Evolutionary conservation across 208 protist species (phyloP).

Genomic region (Leishmania tropica): DNA sequence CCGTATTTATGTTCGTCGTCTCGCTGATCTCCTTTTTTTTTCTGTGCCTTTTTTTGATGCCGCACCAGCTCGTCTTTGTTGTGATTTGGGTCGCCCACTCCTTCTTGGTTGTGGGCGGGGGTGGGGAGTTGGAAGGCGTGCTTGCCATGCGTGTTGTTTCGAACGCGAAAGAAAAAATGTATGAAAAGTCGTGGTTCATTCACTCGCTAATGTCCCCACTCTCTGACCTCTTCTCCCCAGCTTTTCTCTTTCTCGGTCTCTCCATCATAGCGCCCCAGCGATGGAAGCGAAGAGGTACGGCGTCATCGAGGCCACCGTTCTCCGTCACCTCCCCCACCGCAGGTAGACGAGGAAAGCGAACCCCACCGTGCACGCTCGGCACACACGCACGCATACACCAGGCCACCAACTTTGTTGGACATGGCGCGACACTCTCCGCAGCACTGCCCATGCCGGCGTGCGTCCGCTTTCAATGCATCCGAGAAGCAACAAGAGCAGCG

Average conservation of each 20-base stretch:
- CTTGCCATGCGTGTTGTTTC: background rate
- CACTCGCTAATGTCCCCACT: background rate
- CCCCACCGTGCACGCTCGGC: background rate
- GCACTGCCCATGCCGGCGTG: background rate
- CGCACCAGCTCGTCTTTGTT: background rate
- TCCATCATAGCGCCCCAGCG: background rate
- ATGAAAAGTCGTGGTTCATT: background rate
- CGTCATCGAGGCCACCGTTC: background rate
- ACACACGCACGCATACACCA: background rate
- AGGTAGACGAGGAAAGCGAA: background rate
- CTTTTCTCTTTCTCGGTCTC: background rate
- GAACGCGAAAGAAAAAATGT: background rate
- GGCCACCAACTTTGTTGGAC: background rate
- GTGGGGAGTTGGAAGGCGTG: background rate
- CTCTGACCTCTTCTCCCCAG: background rate
- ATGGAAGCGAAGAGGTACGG: background rate
- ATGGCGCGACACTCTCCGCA: background rate
- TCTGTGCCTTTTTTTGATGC: background rate
- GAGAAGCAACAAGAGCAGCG: background rate
- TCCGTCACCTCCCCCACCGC: background rate
- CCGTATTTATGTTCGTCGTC: background rate
- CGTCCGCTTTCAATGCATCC: background rate
- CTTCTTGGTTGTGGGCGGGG: background rate
- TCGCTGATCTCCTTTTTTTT: background rate
- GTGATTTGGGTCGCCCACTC: background rate